These are phyloP conservation scores for Emmonsia crescens DNA, from an alignment of 2,329 filamentous ascomycete genomes.

Conservation along the genomic window DNA sequence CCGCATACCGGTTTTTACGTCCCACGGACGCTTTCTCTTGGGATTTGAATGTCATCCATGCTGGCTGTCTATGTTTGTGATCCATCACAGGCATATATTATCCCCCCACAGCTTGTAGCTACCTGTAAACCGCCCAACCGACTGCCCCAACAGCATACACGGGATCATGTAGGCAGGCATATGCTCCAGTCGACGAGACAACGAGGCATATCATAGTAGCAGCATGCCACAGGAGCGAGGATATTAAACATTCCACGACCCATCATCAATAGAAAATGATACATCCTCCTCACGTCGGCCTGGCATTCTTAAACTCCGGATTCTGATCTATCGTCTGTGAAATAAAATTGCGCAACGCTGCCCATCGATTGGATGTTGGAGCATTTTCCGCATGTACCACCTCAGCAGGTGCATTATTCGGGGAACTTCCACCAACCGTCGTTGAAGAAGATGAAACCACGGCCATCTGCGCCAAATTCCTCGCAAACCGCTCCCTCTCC, in stretches of 20 bases:
- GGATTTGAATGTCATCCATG: neutral
- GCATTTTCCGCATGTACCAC: constrained; percentile 12
- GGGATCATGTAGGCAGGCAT: neutral
- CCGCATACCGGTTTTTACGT: neutral
- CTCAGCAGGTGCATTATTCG: neutral
- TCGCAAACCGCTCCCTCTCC: constrained; percentile 75
- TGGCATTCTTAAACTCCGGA: constrained; percentile 51
- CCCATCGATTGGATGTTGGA: constrained; percentile 56
- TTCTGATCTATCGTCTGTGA: constrained; percentile 83
- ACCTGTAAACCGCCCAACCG: neutral
- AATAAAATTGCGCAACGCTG: constrained; percentile 72
- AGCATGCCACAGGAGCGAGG: too few species aligned
- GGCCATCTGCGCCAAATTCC: constrained; percentile 64
- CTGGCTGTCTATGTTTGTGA: neutral
- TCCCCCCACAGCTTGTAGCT: neutral
- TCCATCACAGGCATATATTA: neutral
- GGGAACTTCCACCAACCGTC: constrained; percentile 19
- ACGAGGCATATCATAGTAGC: neutral
- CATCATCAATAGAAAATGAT: neutral
- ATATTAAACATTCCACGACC: neutral
- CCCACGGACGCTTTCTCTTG: neutral
- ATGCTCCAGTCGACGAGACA: neutral
- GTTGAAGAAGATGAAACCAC: constrained; percentile 24
- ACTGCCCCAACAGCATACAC: neutral
- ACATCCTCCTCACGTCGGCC: neutral